phyloP scores from a whole-genome alignment of 306 rosid species.

The Trifolium repens region DNA sequence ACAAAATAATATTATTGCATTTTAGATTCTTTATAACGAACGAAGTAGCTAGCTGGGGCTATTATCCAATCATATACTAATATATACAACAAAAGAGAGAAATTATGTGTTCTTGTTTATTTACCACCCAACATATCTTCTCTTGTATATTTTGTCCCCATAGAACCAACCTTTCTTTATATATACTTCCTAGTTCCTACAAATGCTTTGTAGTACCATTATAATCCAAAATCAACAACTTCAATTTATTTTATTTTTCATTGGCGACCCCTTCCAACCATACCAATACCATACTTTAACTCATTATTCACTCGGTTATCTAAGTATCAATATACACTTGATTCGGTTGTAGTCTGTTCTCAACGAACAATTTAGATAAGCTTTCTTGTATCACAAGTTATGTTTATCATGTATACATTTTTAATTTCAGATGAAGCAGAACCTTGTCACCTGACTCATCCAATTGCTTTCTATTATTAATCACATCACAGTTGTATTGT shows the following conservation, averaged over 20 bases:
- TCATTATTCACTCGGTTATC: too few relatives aligned
- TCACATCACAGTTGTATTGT: neutral
- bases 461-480: conserved; percentile 12
- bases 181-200: too few relatives aligned
- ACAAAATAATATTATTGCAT: conserved; percentile 33
- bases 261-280: conserved; percentile 2
- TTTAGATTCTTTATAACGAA: conserved; percentile 31
- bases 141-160: conserved; percentile 22
- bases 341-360: too few relatives aligned
- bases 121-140: conserved; percentile 38
- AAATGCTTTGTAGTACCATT: neutral
- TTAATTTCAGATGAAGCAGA: conserved; percentile 13
- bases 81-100: neutral
- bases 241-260: conserved; percentile 10
- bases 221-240: conserved; percentile 4
- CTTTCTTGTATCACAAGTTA: conserved; percentile 37
- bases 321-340: too few relatives aligned
- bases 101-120: conserved; percentile 24
- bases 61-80: conserved; percentile 26
- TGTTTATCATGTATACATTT: neutral
- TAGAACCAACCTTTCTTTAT: conserved; percentile 34
- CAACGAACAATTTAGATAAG: neutral
- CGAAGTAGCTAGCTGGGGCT: conserved; percentile 19
- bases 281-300: neutral
- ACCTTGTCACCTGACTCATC: conserved; percentile 32